Evolutionary conservation across 768 basidiomycete genomes (phyloP), one percentile per base, ranked within the genome.

Genomic region (Lepiota subincarnata): DNA sequence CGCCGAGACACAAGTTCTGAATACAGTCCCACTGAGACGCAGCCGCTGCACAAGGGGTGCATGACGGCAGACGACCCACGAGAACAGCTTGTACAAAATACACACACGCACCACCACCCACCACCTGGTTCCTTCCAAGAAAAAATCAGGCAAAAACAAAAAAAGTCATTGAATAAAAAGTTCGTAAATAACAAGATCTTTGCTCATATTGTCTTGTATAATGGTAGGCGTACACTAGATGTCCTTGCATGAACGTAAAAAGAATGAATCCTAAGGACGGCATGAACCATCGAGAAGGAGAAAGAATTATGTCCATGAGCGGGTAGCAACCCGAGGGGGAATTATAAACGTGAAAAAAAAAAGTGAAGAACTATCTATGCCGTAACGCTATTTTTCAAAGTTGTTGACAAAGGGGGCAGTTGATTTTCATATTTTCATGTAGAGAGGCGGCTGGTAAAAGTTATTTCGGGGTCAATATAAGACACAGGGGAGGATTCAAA

Each of bases 361-460:
- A 60, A 60, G 60, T 56, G 65, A 60, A 57, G 57, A 58, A 64
- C 55, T 57, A 60, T 67, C 65, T 66, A 67, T 64, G 68, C 71
- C 66, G 60, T 73, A 66, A 69, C 66, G 62, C 24, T 24, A 5
- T 69, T 66, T 65, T 77, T 80, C 86, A 69, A 86, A 69, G 71
- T 67, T 80, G 68, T 84, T 74, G 45, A 68, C 87, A 89, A 64
- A 89, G 67, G 37, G 80, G 70, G 74, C 87, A 89, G 55, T 79
- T 69, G 62, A 87, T 68, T 60, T 78, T 75, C 63, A 91, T 63
- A 57, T 70, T 74, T 58, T 74, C 74, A 55, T 79, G 82, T 74
- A 92, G 80, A 46, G 81, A 68, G 57, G 73, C 75, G 60, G 86
- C 87, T 89, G 59, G 14, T 55, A 53, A 47, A 20, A 31, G 48